Base-by-base conservation (phyloP, 306 rosid genomes). In the Sesbania bispinosa region DNA sequence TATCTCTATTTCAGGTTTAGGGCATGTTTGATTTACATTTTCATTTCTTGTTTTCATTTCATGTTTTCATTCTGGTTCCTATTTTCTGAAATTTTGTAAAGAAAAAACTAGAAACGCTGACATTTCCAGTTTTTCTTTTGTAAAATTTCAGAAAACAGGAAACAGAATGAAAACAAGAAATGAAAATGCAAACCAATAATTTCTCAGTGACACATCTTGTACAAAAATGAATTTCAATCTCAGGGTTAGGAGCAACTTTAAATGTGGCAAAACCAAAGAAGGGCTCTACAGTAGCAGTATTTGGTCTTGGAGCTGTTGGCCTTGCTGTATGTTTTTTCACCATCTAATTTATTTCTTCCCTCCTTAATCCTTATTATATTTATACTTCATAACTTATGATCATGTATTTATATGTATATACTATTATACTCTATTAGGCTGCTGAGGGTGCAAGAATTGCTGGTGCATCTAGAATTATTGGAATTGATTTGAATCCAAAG, bases 401-500 rank as follows among this genome's bases (percentile, higher is more conserved):
- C n/a, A 21, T 36, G 20, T 21, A 36, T 51, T 35, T 20, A 51
- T 48, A n/a, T n/a, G n/a, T n/a, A n/a, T n/a, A n/a, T n/a, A n/a
- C n/a, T n/a, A n/a, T n/a, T n/a, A n/a, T n/a, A n/a, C n/a, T n/a
- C n/a, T n/a, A 10, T 33, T 72, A 81, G 82, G 85, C 85, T 81
- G 85, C 85, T 43, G 76, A 83, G 57, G 87, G 87, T 21, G 87
- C 85, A 45, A 73, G 85, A 69, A 63, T 83, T 47, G 30, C 81
- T 9, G 79, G 78, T 64, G 83, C 70, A 4, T 45, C 79, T 2
- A 74, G 82, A 66, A 84, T 77, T 41, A 80, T 84, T 57, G 85
- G 87, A 23, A n/a, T 83, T 47, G 85, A 83, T 36, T 27, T 69
- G 43, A 83, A 76, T 21, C 52, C 85, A 2, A 67, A 50, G 5